Conservation (phyloP, 176 grass and related monocot genomes). For the Pontederia crassipes region DNA sequence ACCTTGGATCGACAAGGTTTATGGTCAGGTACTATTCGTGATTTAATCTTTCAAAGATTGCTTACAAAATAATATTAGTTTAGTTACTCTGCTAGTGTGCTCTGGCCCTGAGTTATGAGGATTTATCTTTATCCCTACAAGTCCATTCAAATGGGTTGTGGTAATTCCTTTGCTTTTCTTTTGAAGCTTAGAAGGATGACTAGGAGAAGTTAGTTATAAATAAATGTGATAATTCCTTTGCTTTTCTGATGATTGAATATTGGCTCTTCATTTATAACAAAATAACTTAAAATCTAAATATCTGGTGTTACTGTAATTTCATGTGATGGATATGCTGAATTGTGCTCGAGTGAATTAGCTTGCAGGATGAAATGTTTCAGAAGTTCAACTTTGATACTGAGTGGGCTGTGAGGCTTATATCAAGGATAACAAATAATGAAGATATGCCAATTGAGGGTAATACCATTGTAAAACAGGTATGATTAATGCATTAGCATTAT, state of each 20-base stretch:
- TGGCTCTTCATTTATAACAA: no score
- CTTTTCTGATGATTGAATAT: no score
- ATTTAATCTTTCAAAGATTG: neutral
- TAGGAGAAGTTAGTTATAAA: no score
- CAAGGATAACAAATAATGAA: constrained; percentile 86
- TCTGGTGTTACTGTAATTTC: neutral
- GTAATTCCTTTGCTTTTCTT: no score
- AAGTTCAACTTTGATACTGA: constrained; percentile 98
- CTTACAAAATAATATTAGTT: neutral
- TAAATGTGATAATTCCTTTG: no score
- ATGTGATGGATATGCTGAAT: constrained; percentile 1
- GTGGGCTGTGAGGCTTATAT: constrained; percentile 90
- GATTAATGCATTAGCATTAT: constrained; percentile 10
- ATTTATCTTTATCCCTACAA: no score
- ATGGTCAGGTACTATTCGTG: constrained; percentile 72
- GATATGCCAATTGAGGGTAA: constrained; percentile 74
- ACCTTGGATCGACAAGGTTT: constrained; percentile 96
- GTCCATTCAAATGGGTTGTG: no score
- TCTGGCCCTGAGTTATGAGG: no score
- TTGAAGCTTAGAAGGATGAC: no score
- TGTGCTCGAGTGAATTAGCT: constrained; percentile 34
- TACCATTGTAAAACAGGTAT: constrained; percentile 82
- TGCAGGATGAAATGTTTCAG: constrained; percentile 98
- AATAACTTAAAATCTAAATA: no score
- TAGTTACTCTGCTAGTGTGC: neutral